Evolutionary conservation across 768 basidiomycete species (phyloP), one percentile per base, ranked within the genome.

Genomic region (Psilocybe tampanensis): DNA sequence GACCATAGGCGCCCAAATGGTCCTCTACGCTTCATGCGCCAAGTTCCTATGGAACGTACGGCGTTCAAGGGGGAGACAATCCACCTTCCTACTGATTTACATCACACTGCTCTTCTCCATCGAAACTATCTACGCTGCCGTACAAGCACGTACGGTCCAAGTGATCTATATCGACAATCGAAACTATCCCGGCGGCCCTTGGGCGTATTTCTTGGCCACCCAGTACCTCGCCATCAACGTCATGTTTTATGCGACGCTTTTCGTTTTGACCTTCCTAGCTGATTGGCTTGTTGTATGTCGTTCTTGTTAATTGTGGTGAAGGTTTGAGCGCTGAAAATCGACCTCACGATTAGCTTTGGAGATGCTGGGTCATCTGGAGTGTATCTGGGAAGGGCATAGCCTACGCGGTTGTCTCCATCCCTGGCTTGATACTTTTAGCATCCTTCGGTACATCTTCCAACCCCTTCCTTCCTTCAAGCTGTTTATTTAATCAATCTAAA

Each of bases 291-390:
- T 29, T 9, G 29, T 29, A 9, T 5, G 29, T 29, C 29, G 4
- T 29, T 29, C 29, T 29, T 29, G 9, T 9, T 4, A 29, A 29
- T 5, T 9, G 29, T n/a, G n/a, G n/a, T n/a, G 29, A 29, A 29
- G 29, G n/a, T n/a, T 9, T 29, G 29, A 29, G 9, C 29, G 29
- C n/a, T n/a, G n/a, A n/a, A n/a, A n/a, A n/a, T n/a, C n/a, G 29
- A 29, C 4, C 29, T 29, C 5, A 29, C 29, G 29, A 29, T 29
- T 4, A 77, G 79, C 64, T 80, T 26, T 80, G 78, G 78, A 68
- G 79, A 18, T 80, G 80, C 59, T 77, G 74, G 70, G 72, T 80
- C 13, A 77, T 80, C 21, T 81, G 79, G 76, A 66, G 68, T 34
- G 70, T 71, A 2, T 72, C 71, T 11, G 76, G 76, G 17, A 63